Conservation (phyloP, 1,139 yeast species). For the Taphrina betulina region DNA sequence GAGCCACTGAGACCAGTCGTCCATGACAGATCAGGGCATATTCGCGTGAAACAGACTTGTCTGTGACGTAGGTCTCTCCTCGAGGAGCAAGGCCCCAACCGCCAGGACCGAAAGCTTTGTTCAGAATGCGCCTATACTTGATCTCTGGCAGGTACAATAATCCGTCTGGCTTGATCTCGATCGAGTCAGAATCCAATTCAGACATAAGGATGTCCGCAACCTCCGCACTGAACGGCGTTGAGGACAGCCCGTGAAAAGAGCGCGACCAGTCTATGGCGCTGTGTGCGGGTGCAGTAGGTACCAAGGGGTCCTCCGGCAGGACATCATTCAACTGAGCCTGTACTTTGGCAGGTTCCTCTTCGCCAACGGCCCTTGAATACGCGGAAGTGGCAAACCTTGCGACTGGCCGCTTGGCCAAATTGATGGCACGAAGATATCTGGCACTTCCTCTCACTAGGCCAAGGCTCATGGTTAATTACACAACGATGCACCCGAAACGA, state of each 20-base stretch:
- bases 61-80: constrained; percentile 74
- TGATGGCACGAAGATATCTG: too few relatives aligned
- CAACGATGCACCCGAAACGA: too few relatives aligned
- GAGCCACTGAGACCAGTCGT: constrained; percentile 79
- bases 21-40: constrained; percentile 87
- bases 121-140: constrained; percentile 83
- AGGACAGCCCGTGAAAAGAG: constrained; percentile 80
- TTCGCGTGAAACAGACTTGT: constrained; percentile 71
- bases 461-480: too few relatives aligned
- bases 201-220: constrained; percentile 61
- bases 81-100: constrained; percentile 98
- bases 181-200: constrained; percentile 63
- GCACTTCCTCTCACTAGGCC: too few relatives aligned
- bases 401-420: too few relatives aligned
- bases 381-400: too few relatives aligned
- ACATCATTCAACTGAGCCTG: constrained; percentile 10
- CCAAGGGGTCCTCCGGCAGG: constrained; percentile 3
- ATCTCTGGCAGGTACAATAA: constrained; percentile 88
- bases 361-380: too few relatives aligned
- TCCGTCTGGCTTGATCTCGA: constrained; percentile 96
- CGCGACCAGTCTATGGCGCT: constrained; percentile 59
- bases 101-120: constrained; percentile 94
- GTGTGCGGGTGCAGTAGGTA: background rate
- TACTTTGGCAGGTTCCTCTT: background rate
- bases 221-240: constrained; percentile 64